A percentile compares a stretch with the other conserved stretches of the same genome.
phyloP scores from a whole-genome alignment of 208 protist species.

The Acanthamoeba culbertsoni region DNA sequence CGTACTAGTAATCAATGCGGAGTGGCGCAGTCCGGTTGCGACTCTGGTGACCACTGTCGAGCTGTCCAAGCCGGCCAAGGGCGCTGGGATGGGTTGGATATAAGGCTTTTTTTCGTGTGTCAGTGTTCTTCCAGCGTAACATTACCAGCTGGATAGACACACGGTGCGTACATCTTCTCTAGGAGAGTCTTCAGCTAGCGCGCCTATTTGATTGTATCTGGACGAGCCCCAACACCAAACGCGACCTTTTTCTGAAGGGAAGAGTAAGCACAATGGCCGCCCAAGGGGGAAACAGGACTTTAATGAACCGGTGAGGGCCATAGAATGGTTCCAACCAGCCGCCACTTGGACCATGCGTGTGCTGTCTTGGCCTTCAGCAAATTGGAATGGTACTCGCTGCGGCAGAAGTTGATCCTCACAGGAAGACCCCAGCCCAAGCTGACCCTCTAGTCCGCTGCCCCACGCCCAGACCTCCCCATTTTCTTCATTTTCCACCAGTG shows the following conservation, averaged over 20 bases:
- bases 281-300: neutral
- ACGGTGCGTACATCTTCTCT: neutral
- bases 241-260: neutral
- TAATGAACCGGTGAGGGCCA: neutral
- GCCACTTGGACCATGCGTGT: neutral
- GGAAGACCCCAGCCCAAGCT: neutral
- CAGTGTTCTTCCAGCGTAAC: too few relatives aligned
- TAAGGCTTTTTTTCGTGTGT: neutral
- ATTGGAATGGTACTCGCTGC: neutral
- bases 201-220: neutral
- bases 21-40: neutral
- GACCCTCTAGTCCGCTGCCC: neutral
- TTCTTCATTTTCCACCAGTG: neutral
- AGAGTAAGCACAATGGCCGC: neutral
- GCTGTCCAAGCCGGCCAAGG: neutral
- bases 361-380: neutral
- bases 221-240: conserved; percentile 41
- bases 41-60: neutral
- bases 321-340: conserved; percentile 1
- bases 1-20: neutral
- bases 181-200: neutral
- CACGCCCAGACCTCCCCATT: neutral
- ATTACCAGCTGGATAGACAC: too few relatives aligned
- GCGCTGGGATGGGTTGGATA: neutral
- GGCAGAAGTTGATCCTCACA: neutral